Base-by-base conservation (phyloP, 805 yeast species). In the Candida sonorensis region DNA sequence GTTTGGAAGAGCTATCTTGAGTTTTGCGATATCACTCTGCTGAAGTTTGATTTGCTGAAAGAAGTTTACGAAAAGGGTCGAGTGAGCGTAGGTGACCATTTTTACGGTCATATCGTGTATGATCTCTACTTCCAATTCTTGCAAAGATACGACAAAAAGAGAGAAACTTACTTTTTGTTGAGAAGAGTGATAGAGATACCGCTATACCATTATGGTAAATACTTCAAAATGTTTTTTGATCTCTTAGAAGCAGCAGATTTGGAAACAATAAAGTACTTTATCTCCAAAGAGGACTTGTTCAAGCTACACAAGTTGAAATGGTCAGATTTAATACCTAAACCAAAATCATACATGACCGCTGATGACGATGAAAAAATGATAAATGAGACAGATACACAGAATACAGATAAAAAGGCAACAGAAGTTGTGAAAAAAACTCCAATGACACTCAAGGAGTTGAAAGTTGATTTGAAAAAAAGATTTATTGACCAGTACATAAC, bases 121-220 rank as follows among this genome's bases (percentile, higher is more conserved):
- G 67, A 64, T 32, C 41, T 60, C 15, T 77, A 75, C 44, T 41
- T 77, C 23, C 44, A 59, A 3, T 66, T 69, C 37, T 54, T 73
- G 24, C 40, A 51, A 27, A 49, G 51, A 2, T 48, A 57, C 7
- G 37, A 44, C 4, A 34, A 33, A 12, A 20, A 17, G 0, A 53
- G 54, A 36, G 62, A 63, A 40, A 64, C 63, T 33, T 61, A 60
- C 28, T 48, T 59, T 7, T 45, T 78, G 10, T 47, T 76, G 20
- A 55, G 81, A 36, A 58, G 67, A 23, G 48, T 68, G 8, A 50
- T 75, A 14, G 82, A 76, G 40, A 48, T 77, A 0, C 85, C 85
- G 0, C 40, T 69, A 10, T 72, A 75, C 49, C 70, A 72, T 42
- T 77, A 64, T 45, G 55, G 69, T 9, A 57, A 61, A 29, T 70